Conservation (phyloP, 306 rosid genomes). For the Pueraria montana region DNA sequence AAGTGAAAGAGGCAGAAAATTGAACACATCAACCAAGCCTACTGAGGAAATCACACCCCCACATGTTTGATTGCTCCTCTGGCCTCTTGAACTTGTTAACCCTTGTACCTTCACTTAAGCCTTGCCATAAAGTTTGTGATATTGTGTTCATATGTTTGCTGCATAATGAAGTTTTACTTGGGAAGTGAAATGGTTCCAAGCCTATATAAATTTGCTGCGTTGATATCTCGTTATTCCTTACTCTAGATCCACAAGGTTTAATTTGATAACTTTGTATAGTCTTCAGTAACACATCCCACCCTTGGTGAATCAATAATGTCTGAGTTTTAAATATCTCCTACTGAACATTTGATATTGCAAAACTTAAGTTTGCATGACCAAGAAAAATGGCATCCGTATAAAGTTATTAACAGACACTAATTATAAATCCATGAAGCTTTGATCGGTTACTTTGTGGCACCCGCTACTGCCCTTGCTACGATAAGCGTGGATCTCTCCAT, state of each 20-base stretch:
- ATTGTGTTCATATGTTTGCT: neutral
- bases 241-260: neutral
- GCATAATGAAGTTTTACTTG: constrained; percentile 12
- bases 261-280: no score
- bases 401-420: no score
- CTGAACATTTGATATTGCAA: no score
- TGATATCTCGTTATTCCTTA: neutral
- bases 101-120: neutral
- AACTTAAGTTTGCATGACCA: no score
- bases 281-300: no score
- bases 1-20: constrained; percentile 69
- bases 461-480: no score
- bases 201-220: neutral
- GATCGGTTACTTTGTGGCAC: no score
- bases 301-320: no score
- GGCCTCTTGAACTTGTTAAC: constrained; percentile 1
- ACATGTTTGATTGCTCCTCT: constrained; percentile 40
- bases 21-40: constrained; percentile 52
- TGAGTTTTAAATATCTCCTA: no score
- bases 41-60: constrained; percentile 51
- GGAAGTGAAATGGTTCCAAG: neutral
- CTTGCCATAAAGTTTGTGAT: neutral
- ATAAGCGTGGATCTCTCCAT: no score
- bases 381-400: no score
- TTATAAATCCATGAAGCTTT: no score